Evolutionary conservation across 176 grass and related monocot genomes (phyloP).

Genomic region (Oryza coarctata): DNA sequence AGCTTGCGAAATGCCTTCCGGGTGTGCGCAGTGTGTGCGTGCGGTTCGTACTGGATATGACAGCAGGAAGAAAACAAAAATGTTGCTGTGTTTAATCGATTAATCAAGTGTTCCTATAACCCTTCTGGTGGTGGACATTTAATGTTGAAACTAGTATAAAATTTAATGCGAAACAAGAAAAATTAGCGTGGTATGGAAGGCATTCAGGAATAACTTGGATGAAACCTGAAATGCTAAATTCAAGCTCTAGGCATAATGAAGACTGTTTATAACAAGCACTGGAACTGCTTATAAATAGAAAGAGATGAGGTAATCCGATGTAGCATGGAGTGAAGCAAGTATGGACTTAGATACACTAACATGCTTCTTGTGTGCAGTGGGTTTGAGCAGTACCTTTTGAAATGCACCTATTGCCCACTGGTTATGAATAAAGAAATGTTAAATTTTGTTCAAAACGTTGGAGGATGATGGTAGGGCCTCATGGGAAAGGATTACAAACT

Average conservation of each 20-base stretch:
- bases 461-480: neutral
- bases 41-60: neutral
- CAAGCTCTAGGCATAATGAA: conserved; percentile 7
- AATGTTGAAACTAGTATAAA: neutral
- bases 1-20: neutral
- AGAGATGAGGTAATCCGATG: neutral
- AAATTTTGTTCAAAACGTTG: neutral
- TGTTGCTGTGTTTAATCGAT: neutral
- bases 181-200: neutral
- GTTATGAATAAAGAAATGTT: neutral
- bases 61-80: neutral
- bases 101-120: neutral
- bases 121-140: neutral
- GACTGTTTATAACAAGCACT: neutral
- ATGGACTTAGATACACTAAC: neutral
- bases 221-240: neutral
- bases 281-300: neutral
- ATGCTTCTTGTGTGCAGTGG: neutral
- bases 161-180: conserved; percentile 1
- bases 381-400: neutral
- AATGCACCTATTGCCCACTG: neutral
- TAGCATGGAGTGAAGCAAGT: neutral
- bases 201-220: neutral
- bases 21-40: neutral
- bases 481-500: neutral